Percentiles rank a stretch among this genome's conserved stretches.
phyloP scores from a whole-genome alignment of 139 green algal genomes.

The Volvox reticuliferus region DNA sequence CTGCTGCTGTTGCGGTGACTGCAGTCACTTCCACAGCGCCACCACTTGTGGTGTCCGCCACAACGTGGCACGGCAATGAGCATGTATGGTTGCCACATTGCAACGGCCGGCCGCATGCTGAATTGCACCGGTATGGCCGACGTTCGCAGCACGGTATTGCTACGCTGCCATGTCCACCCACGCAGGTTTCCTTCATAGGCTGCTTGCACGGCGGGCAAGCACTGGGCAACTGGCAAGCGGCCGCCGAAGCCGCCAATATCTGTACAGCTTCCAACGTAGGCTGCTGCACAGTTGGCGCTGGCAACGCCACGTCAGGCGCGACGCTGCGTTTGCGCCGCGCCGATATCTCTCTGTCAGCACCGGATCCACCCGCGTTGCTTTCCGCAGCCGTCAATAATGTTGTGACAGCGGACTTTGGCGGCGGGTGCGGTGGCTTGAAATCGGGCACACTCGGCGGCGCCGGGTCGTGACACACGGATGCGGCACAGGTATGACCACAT shows the following conservation, averaged over 20 bases:
- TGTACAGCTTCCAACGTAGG: slow-evolving; percentile 20
- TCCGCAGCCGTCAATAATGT: background rate
- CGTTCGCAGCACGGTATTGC: slow-evolving; percentile 59
- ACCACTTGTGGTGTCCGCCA: background rate
- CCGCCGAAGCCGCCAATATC: slow-evolving; percentile 42
- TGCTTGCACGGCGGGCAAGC: slow-evolving; percentile 70
- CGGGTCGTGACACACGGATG: slow-evolving; percentile 74
- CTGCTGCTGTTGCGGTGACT: background rate
- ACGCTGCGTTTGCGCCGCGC: background rate
- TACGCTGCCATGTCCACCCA: slow-evolving; percentile 62
- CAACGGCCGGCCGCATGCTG: slow-evolving; percentile 59
- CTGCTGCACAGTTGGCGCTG: background rate
- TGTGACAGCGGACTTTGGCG: slow-evolving; percentile 47
- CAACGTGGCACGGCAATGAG: slow-evolving; percentile 69
- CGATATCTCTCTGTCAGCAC: background rate
- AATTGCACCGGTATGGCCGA: slow-evolving; percentile 62
- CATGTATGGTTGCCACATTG: slow-evolving; percentile 81
- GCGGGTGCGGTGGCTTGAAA: slow-evolving; percentile 63
- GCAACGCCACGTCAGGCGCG: background rate
- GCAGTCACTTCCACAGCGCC: background rate
- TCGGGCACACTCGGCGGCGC: slow-evolving; percentile 60
- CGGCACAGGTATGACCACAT: slow-evolving; percentile 76
- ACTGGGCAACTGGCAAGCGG: slow-evolving; percentile 10
- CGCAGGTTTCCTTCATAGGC: slow-evolving; percentile 63
- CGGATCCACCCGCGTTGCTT: background rate